Conservation (phyloP, 352 stramenopile genomes). For the Globisporangium cylindrosporum region DNA sequence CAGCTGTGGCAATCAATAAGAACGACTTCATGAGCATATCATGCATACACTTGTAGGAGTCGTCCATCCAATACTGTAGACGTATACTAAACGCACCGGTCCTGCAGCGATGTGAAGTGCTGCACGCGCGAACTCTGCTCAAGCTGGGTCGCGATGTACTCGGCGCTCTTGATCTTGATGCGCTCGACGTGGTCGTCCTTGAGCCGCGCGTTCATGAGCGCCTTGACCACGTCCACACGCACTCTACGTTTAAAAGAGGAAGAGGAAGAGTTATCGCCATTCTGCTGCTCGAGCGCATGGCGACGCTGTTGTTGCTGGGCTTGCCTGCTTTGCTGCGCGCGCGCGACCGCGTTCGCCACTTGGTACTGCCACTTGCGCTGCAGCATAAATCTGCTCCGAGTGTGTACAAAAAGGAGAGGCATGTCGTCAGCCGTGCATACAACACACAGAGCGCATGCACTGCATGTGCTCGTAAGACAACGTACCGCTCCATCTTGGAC, state of each 20-base stretch:
- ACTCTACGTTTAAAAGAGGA: slow-evolving; percentile 52
- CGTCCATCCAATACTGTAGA: neutral
- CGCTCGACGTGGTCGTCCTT: slow-evolving; percentile 78
- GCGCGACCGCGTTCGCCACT: slow-evolving; percentile 29
- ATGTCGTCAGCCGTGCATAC: no score
- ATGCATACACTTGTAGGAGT: no score
- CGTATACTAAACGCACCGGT: slow-evolving; percentile 30
- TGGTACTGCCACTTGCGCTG: slow-evolving; percentile 62
- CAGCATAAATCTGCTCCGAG: slow-evolving; percentile 49
- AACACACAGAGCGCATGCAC: neutral
- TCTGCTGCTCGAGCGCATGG: slow-evolving; percentile 31
- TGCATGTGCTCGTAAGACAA: neutral
- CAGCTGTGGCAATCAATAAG: slow-evolving; percentile 31
- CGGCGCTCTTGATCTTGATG: slow-evolving; percentile 53
- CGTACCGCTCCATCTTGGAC: slow-evolving; percentile 71
- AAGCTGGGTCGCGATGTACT: slow-evolving; percentile 61
- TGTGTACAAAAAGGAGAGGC: no score
- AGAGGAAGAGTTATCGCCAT: slow-evolving; percentile 20
- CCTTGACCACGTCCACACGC: slow-evolving; percentile 62
- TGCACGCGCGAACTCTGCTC: slow-evolving; percentile 37
- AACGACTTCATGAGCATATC: neutral
- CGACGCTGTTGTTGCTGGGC: slow-evolving; percentile 34
- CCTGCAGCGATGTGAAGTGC: slow-evolving; percentile 49
- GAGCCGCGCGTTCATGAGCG: slow-evolving; percentile 65
- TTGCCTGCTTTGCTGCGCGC: slow-evolving; percentile 37